phyloP scores from a whole-genome alignment of 2,329 filamentous ascomycete species.

The Colletotrichum shisoi region DNA sequence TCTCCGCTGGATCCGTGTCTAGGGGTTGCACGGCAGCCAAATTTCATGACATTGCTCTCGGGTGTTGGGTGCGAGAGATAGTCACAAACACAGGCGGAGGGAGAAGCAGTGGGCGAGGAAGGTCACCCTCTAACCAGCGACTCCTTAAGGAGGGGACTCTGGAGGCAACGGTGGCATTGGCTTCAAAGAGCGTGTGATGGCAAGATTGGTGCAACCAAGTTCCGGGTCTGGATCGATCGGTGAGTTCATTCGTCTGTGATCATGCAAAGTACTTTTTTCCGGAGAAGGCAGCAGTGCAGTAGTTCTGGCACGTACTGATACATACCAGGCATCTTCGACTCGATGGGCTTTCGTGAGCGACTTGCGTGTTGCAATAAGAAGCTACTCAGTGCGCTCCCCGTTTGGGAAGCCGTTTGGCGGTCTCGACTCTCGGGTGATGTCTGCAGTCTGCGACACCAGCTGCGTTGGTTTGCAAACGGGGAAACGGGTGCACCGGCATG shows the following conservation, averaged over 20 bases:
- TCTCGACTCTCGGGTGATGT: not conserved
- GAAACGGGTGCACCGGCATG: conserved; percentile 7
- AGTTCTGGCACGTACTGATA: not conserved
- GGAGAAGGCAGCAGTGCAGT: not conserved
- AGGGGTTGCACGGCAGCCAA: conserved; percentile 1
- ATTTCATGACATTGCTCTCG: not conserved
- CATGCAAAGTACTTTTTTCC: conserved; percentile 11
- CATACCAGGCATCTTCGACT: too few relatives aligned
- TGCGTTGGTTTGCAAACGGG: conserved; percentile 7
- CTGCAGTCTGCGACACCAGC: not conserved
- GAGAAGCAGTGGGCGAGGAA: conserved; percentile 1
- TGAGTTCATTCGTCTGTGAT: not conserved
- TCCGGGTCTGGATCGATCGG: not conserved
- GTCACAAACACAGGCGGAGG: not conserved
- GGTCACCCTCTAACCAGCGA: not conserved
- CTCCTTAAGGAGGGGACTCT: too few relatives aligned
- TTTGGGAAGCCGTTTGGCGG: not conserved
- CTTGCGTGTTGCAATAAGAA: not conserved
- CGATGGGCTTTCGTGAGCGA: not conserved
- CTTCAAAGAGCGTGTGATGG: not conserved
- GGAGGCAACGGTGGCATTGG: conserved; percentile 5
- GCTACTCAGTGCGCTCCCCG: not conserved
- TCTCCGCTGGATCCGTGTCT: not conserved
- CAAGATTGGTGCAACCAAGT: conserved; percentile 7
- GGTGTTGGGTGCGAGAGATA: not conserved